Conservation (phyloP, 352 stramenopile genomes). For the Pythium scleroteichum region DNA sequence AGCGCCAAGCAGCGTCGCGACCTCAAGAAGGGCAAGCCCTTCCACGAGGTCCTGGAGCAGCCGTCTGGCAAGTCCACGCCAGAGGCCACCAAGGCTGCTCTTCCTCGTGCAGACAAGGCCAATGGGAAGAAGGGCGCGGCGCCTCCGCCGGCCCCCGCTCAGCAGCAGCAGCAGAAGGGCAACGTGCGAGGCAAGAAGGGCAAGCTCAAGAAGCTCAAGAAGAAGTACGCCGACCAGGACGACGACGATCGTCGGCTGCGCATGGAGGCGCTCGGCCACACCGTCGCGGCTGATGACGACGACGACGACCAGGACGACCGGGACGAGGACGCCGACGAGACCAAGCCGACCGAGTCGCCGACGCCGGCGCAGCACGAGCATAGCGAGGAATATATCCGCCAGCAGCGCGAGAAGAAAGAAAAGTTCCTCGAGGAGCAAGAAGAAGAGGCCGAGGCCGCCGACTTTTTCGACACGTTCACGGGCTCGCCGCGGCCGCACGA, state of each 20-base stretch:
- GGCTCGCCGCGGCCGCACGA: conserved; percentile 78
- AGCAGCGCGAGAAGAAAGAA: conserved; percentile 82
- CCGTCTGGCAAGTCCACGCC: conserved; percentile 6
- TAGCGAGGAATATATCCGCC: conserved; percentile 61
- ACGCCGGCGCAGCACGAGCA: neutral
- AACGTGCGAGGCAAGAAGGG: conserved; percentile 91
- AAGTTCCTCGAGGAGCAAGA: conserved; percentile 85
- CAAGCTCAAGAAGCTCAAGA: conserved; percentile 95
- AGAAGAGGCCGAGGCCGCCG: conserved; percentile 68
- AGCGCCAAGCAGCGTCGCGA: conserved; percentile 76
- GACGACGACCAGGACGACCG: conserved; percentile 21
- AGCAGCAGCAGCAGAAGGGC: conserved; percentile 22
- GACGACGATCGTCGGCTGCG: conserved; percentile 93
- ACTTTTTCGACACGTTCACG: conserved; percentile 88
- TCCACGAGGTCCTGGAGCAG: conserved; percentile 12
- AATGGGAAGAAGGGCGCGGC: conserved; percentile 5
- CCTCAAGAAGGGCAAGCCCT: conserved; percentile 60
- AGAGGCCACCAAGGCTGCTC: neutral
- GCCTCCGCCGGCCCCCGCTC: conserved; percentile 10
- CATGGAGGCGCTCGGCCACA: conserved; percentile 90
- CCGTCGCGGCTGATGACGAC: conserved; percentile 31
- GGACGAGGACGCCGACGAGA: conserved; percentile 5
- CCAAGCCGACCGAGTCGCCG: conserved; percentile 15
- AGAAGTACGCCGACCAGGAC: conserved; percentile 97
- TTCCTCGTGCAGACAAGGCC: neutral